phyloP scores from a whole-genome alignment of 2,329 filamentous ascomycete genomes.

The Fusarium mundagurra region DNA sequence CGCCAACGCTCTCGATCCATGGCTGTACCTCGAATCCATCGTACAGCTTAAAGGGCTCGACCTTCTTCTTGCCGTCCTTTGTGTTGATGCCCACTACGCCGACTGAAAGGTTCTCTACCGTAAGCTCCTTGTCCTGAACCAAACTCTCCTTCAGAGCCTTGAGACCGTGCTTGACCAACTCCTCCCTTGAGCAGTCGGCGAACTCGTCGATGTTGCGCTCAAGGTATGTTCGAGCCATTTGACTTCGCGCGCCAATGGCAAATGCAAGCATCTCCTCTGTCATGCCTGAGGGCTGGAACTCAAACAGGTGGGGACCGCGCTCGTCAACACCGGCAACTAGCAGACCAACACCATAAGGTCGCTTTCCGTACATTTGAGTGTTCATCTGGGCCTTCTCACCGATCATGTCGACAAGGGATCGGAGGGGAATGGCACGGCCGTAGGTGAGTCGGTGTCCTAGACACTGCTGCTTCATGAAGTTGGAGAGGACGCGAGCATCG shows the following conservation, averaged over 20 bases:
- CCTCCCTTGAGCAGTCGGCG: slow-evolving; percentile 77
- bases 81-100: slow-evolving; percentile 77
- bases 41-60: slow-evolving; percentile 88
- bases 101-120: slow-evolving; percentile 94
- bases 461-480: slow-evolving; percentile 99
- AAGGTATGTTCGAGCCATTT: slow-evolving; percentile 97
- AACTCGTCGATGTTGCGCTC: slow-evolving; percentile 92
- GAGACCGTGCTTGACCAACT: slow-evolving; percentile 90
- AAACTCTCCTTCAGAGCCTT: slow-evolving; percentile 93
- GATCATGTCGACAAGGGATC: slow-evolving; percentile 89
- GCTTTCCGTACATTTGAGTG: slow-evolving; percentile 96
- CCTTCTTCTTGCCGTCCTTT: slow-evolving; percentile 59
- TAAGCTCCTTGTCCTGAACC: slow-evolving; percentile 96
- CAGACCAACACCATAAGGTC: slow-evolving; percentile 94
- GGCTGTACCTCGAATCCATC: slow-evolving; percentile 88
- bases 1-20: slow-evolving; percentile 81
- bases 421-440: slow-evolving; percentile 90
- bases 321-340: slow-evolving; percentile 95
- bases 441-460: slow-evolving; percentile 96
- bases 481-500: slow-evolving; percentile 97
- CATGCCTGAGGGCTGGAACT: slow-evolving; percentile 96
- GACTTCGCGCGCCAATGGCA: slow-evolving; percentile 92
- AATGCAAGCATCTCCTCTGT: slow-evolving; percentile 98
- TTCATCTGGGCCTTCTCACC: slow-evolving; percentile 97
- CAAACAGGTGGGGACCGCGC: slow-evolving; percentile 92